Evolutionary conservation across 2,329 filamentous ascomycete species (phyloP).

Genomic region (Beauveria brongniartii): DNA sequence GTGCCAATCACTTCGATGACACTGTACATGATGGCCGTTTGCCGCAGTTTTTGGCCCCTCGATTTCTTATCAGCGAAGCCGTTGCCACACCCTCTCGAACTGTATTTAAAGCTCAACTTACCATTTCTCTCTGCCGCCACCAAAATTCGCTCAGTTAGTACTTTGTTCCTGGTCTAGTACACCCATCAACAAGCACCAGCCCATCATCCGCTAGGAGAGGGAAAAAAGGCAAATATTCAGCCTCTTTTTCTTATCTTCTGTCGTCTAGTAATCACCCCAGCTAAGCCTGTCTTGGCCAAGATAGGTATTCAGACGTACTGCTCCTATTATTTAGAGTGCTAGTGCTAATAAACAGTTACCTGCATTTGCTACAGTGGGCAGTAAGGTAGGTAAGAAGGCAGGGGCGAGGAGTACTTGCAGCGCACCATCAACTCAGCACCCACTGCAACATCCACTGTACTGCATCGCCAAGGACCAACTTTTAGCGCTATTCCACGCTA

Average conservation of each 20-base stretch:
- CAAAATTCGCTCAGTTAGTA: too few species aligned
- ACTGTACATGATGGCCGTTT: neutral
- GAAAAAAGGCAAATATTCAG: neutral
- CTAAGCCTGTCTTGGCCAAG: neutral
- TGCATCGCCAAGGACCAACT: conserved; percentile 4
- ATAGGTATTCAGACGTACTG: too few species aligned
- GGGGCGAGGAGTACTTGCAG: neutral
- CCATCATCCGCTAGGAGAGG: neutral
- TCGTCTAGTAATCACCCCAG: neutral
- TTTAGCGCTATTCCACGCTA: conserved; percentile 2
- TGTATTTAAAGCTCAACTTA: neutral
- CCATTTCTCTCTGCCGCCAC: neutral
- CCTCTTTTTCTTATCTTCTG: neutral
- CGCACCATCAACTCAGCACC: neutral
- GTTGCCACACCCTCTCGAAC: neutral
- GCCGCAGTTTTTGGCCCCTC: neutral
- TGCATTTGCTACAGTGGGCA: neutral
- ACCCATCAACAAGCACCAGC: neutral
- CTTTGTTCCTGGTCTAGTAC: neutral
- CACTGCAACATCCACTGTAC: conserved; percentile 6
- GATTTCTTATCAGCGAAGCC: neutral
- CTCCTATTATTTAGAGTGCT: too few species aligned
- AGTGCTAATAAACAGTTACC: too few species aligned
- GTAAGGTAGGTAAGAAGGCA: neutral
- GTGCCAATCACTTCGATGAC: neutral